Evolutionary conservation across 2,329 filamentous ascomycete species (phyloP).

Genomic region (Cercospora sesami): DNA sequence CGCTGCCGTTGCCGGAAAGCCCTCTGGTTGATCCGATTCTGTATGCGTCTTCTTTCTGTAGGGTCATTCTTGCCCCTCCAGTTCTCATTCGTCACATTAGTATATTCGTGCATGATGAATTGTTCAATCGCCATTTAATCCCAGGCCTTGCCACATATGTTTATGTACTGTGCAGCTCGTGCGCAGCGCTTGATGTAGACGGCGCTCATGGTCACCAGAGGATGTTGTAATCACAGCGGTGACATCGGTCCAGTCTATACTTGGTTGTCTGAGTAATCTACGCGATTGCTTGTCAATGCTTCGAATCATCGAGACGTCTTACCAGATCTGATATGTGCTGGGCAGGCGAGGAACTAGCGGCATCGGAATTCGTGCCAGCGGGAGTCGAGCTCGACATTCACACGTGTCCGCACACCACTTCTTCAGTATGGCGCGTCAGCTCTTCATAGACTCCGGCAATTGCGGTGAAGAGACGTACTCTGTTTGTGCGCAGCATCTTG

Average conservation of each 20-base stretch:
- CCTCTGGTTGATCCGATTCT: constrained; percentile 38
- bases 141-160: neutral
- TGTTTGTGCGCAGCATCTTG: neutral
- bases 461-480: neutral
- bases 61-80: constrained; percentile 38
- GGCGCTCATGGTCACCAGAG: neutral
- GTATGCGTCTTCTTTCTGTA: constrained; percentile 35
- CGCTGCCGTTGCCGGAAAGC: constrained; percentile 38
- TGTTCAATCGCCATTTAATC: neutral
- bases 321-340: neutral
- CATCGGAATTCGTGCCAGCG: neutral
- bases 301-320: neutral
- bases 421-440: neutral
- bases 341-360: neutral
- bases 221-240: neutral
- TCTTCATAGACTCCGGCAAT: neutral
- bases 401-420: neutral
- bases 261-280: constrained; percentile 5
- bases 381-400: neutral
- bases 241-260: neutral
- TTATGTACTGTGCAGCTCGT: neutral
- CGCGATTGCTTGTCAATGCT: constrained; percentile 1
- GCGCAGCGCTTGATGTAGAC: neutral
- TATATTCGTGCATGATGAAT: constrained; percentile 1
- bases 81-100: constrained; percentile 31